Percentiles rank a stretch among this genome's conserved stretches.
These are phyloP conservation scores for Chlamydomonas eustigma DNA, from an alignment of 139 green algal species.

Conservation along the genomic window DNA sequence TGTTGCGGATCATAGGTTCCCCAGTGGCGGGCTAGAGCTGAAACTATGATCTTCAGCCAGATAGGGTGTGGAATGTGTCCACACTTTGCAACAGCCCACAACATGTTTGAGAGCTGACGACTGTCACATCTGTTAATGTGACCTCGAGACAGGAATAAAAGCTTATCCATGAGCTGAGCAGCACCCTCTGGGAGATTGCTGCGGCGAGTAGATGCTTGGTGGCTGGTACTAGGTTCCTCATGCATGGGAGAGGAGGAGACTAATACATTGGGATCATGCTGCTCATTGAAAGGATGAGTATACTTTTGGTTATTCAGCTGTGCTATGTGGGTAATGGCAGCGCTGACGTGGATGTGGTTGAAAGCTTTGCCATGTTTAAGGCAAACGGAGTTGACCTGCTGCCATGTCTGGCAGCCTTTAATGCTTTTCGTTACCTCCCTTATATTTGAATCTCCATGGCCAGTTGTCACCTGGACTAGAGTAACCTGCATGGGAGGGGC, in stretches of 20 bases:
- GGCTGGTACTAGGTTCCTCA: not conserved
- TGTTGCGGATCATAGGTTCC: not conserved
- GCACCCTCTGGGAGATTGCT: not conserved
- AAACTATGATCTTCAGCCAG: not conserved
- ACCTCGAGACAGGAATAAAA: not conserved
- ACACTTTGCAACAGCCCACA: not conserved
- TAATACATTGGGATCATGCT: not conserved
- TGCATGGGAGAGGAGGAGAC: no score
- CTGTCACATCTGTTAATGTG: not conserved
- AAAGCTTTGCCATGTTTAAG: not conserved
- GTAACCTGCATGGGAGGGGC: no score
- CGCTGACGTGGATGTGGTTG: slow-evolving; percentile 1
- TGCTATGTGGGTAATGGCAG: not conserved
- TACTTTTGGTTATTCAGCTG: not conserved
- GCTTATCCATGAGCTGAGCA: not conserved
- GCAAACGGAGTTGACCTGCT: not conserved
- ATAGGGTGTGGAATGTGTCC: not conserved
- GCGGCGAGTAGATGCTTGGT: not conserved
- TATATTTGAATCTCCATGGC: no score
- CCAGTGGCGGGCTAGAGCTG: not conserved
- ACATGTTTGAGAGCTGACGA: not conserved
- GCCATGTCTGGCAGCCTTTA: not conserved
- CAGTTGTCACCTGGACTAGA: no score
- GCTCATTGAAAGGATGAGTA: not conserved
- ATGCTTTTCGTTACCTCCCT: no score